These are phyloP conservation scores for Nicotiana tomentosiformis DNA, from an alignment of 257 asterid species.

Conservation along the genomic window DNA sequence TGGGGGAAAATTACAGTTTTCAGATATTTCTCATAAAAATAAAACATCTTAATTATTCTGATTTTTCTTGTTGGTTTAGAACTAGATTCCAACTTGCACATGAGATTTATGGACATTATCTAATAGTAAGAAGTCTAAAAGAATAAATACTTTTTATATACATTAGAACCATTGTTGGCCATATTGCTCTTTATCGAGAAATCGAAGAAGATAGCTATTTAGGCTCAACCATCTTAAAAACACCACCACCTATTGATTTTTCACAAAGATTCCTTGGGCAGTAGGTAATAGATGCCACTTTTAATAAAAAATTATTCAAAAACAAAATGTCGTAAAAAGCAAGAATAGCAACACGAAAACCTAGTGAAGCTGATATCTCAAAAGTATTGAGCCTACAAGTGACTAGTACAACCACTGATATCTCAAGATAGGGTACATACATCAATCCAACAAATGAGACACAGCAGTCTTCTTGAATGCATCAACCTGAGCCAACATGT, in stretches of 20 bases:
- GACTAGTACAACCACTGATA: not conserved
- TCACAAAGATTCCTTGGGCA: not conserved
- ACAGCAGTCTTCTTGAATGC: slow-evolving; percentile 40
- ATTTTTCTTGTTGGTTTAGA: no score
- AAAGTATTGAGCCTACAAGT: not conserved
- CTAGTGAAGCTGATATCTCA: not conserved
- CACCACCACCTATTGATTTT: no score
- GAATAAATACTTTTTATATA: no score
- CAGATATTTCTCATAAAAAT: no score
- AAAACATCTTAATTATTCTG: no score
- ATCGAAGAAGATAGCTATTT: no score
- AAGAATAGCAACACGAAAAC: not conserved
- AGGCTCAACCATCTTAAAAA: not conserved
- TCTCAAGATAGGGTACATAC: not conserved
- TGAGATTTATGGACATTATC: no score
- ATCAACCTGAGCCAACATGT: slow-evolving; percentile 38
- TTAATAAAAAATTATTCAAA: not conserved
- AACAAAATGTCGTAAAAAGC: not conserved
- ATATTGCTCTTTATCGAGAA: no score
- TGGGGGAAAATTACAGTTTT: no score
- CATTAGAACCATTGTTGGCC: no score
- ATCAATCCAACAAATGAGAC: slow-evolving; percentile 49
- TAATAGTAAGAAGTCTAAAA: no score
- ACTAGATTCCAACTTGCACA: no score
- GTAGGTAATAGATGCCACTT: not conserved